Base-by-base conservation (phyloP, 2,329 filamentous ascomycete genomes). In the Paraconiothyrium sp. region DNA sequence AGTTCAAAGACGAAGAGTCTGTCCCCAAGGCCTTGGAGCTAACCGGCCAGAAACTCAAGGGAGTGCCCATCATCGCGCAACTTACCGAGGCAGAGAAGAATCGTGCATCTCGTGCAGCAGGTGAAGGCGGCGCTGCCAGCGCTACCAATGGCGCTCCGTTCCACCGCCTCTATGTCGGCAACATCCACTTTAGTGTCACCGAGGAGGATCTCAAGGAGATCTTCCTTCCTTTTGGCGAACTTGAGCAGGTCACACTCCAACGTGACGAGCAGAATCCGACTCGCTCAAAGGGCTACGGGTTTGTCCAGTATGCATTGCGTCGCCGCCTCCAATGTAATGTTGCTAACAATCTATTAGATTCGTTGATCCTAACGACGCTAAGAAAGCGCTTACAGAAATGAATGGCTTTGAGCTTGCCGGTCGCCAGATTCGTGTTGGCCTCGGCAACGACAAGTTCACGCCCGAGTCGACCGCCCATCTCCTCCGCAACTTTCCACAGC, bases 391-490 rank as follows among this genome's bases (percentile, higher is more conserved):
- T 67, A 93, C 97, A 80, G 97, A 97, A 83, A 97, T 99, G 94
- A 99, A 99, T 82, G 94, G 94, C 67, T 99, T 98, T 83, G 95
- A 98, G 82, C 89, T 99, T 72, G 95, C 95, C 74, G 94, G 94
- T 81, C 94, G 95, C 78, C 93, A 94, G 67, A 98, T 99, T 79
- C 93, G 95, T 78, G 96, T 99, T 80, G 95, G 95, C 81, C 92
- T 99, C 84, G 95, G 95, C 82, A 99, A 97, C 84, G 95, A 99
- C 92, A 98, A 98, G 88, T 98, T 98, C 83, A 98, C 94, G 82
- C 92, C 94, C 76, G 95, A 98, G 84, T 95, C 93, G 81, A 97
- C 93, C 81, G 91, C 93, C 79, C 94, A 92, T 82, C 88, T 97
- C 78, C 84, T 97, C 77, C 93, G 96, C 84, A 93, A 93, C 82